phyloP scores from a whole-genome alignment of 163 green algal genomes.

The Scenedesmus sp. region DNA sequence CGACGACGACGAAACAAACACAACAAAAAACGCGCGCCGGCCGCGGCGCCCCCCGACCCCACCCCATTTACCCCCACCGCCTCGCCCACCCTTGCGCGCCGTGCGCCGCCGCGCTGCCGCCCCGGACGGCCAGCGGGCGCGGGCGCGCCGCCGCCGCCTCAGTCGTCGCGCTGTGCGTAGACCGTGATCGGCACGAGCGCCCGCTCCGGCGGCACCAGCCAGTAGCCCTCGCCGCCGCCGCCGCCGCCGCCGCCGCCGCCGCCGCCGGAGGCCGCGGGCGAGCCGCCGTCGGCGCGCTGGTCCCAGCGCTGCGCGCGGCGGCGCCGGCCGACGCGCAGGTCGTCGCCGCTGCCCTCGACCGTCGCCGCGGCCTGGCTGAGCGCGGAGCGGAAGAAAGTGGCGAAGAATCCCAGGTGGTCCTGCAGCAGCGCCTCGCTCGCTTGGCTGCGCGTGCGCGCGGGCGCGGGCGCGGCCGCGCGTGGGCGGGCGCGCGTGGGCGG shows the following conservation, averaged over 20 bases:
- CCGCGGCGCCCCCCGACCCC: too few relatives aligned
- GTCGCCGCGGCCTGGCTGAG: slow-evolving; percentile 14
- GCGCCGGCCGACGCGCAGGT: slow-evolving; percentile 51
- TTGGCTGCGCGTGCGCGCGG: slow-evolving; percentile 31
- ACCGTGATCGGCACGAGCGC: slow-evolving; percentile 57
- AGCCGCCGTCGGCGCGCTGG: slow-evolving; percentile 13
- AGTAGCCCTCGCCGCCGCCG: slow-evolving; percentile 33
- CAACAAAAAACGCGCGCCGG: too few relatives aligned
- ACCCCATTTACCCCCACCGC: too few relatives aligned
- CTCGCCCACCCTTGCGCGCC: too few relatives aligned
- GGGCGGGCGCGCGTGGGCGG: too few relatives aligned
- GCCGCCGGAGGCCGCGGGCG: neutral
- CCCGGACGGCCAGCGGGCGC: slow-evolving; percentile 20
- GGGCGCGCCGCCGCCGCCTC: neutral
- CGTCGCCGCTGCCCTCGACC: slow-evolving; percentile 31
- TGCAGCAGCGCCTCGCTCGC: slow-evolving; percentile 42
- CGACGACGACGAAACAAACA: too few relatives aligned
- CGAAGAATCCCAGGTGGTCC: slow-evolving; percentile 47
- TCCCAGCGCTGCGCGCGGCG: slow-evolving; percentile 52
- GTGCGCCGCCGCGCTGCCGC: too few relatives aligned
- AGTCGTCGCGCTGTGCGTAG: slow-evolving; percentile 25
- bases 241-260: neutral
- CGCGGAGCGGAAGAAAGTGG: slow-evolving; percentile 31
- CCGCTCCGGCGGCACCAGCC: slow-evolving; percentile 54
- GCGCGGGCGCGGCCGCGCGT: too few relatives aligned